Percentiles rank a stretch among this genome's conserved stretches.
Evolutionary conservation across 2,329 filamentous ascomycete genomes (phyloP).

Genomic region (Hypoxylon sp.): DNA sequence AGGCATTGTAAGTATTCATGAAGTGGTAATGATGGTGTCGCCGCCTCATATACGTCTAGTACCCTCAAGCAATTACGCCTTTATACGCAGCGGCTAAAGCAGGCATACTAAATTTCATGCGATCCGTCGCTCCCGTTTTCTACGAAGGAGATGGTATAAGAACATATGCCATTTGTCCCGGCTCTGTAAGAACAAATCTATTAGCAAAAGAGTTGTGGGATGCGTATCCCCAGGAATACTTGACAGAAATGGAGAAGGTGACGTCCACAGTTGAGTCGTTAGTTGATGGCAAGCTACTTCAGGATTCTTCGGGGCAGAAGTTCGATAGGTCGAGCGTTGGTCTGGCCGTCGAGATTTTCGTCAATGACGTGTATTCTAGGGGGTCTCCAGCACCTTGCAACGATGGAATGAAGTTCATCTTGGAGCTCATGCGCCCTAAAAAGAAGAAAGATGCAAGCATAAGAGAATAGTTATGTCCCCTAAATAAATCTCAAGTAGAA

Average conservation of each 20-base stretch:
- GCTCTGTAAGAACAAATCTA: conserved; percentile 54
- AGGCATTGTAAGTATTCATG: conserved; percentile 47
- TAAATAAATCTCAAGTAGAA: neutral
- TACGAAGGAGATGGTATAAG: conserved; percentile 51
- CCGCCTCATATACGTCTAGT: conserved; percentile 40
- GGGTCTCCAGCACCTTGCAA: conserved; percentile 48
- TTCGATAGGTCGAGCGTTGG: conserved; percentile 48
- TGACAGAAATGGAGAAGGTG: conserved; percentile 53
- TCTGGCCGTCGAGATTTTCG: conserved; percentile 52
- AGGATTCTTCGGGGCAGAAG: conserved; percentile 48
- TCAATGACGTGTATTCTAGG: conserved; percentile 55
- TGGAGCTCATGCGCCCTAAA: conserved; percentile 39
- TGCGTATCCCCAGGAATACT: conserved; percentile 52
- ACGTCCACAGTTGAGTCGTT: conserved; percentile 51
- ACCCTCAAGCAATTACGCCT: conserved; percentile 52
- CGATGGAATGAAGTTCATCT: conserved; percentile 47
- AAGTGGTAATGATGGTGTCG: neutral
- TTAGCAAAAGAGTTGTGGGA: conserved; percentile 50
- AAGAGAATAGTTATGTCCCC: neutral
- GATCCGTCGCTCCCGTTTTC: conserved; percentile 51
- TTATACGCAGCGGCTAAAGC: conserved; percentile 56
- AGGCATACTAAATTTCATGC: conserved; percentile 56
- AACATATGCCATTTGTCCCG: conserved; percentile 55
- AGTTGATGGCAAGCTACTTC: conserved; percentile 46
- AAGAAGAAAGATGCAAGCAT: conserved; percentile 12